Evolutionary conservation across 140 eudicot species (phyloP), one percentile per base, ranked within the genome.

Genomic region (Flaveria floridana): DNA sequence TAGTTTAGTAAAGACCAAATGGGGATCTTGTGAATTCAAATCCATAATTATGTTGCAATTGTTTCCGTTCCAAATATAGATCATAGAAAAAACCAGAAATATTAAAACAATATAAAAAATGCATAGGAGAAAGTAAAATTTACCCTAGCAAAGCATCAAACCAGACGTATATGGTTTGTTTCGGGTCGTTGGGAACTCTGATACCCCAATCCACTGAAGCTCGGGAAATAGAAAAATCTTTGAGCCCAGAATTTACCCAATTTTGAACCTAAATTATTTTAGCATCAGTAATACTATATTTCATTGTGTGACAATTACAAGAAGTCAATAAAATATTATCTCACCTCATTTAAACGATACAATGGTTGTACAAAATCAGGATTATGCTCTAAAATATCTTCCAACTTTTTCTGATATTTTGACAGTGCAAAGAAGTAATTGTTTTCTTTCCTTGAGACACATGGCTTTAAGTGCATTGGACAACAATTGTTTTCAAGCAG

Each of bases 141-240:
- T 88, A 94, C 99, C 99, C 99, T 76, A 90, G 73, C 51, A 94
- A 79, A 69, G 99, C 99, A 90, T 94, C 99, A 88, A 94, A 94
- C 99, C 99, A 94, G 23, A 94, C 99, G 77, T 94, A 94, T 37
- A 94, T 94, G 55, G 99, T 94, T 80, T 94, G 99, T 20, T 84
- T 88, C 34, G 85, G 65, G 76, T 94, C 99, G 78, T 75, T 81
- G 59, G 99, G 99, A 74, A 94, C 97, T 42, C 83, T 81, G 68
- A 94, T 94, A 41, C 99, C 99, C 99, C 97, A 94, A 79, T 85
- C 92, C 72, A 94, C 97, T 72, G 99, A 83, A 80, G 97, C 91
- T 79, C 99, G 93, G 68, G 99, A 94, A 74, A 94, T 90, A 34
- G 99, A 94, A 75, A 94, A 94, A 78, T 94, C 99, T 76, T 83